Evolutionary conservation across 2,329 filamentous ascomycete species (phyloP).

Genomic region (Didymella pomorum): DNA sequence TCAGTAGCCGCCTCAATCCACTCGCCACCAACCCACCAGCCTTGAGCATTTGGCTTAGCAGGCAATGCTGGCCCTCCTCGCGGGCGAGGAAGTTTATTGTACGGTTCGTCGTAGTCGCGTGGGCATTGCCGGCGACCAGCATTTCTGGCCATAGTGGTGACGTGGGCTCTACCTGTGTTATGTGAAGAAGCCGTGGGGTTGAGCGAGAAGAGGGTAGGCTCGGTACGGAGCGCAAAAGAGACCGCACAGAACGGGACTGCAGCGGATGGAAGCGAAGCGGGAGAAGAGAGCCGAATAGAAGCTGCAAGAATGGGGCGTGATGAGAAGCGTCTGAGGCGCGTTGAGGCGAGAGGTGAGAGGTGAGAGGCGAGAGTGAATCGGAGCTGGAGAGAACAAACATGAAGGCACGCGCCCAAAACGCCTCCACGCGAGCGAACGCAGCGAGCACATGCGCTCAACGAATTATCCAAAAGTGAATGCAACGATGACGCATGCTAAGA

Average conservation of each 20-base stretch:
- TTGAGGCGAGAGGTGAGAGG: slow-evolving; percentile 3
- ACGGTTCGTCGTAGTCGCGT: background rate
- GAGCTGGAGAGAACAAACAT: slow-evolving; percentile 15
- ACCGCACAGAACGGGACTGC: background rate
- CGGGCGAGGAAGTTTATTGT: slow-evolving; percentile 3
- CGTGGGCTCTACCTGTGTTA: background rate
- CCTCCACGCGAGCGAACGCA: background rate
- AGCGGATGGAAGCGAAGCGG: background rate
- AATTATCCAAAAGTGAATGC: background rate
- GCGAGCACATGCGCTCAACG: background rate
- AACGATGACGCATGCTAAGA: background rate
- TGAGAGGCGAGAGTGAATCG: background rate
- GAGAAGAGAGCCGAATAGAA: background rate
- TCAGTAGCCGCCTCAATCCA: background rate
- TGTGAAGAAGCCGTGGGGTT: background rate
- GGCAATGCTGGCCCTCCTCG: background rate
- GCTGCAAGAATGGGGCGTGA: background rate
- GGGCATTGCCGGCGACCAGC: background rate
- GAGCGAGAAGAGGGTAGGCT: background rate
- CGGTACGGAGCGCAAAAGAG: background rate
- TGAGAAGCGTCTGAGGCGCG: background rate
- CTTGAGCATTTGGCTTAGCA: background rate
- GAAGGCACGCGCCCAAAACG: slow-evolving; percentile 24
- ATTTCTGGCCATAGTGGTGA: background rate
- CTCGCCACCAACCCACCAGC: slow-evolving; percentile 14